Evolutionary conservation across 768 basidiomycete genomes (phyloP), one percentile per base, ranked within the genome.

Genomic region (Russula sp.): DNA sequence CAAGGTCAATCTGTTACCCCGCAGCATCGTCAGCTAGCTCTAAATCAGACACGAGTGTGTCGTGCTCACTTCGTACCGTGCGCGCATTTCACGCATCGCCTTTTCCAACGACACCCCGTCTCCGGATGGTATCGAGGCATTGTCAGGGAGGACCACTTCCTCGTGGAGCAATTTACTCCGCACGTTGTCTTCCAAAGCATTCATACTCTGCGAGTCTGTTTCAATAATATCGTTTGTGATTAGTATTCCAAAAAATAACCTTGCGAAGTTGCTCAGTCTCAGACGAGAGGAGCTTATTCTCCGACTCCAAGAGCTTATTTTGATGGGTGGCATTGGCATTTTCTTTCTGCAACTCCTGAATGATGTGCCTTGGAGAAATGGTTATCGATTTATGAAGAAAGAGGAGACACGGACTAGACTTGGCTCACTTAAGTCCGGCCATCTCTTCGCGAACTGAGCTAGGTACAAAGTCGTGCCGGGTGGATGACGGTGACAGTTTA

Each of bases 311-410:
- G n/a, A 86, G 70, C 68, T 87, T 85, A 70, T 83, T 84, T 62
- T 81, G 81, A 63, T 90, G 87, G 7, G 79, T 73, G 1, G 81
- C 71, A 29, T 78, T 74, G 3, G 83, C 70, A 67, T 84, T 90
- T 73, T 97, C 94, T 67, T 88, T 87, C 69, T 90, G 89, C 43
- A 97, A 77, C 67, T 93, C 89, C 70, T 91, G 87, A 22, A 97
- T 84, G 68, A 97, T 91, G 68, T 92, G 87, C 73, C 90, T 63
- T 63, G 34, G 34, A 42, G n/a, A 57, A 20, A 63, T 91, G 63
- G 1, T 18, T 56, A 53, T 10, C 48, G 29, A 50, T 60, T 16
- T 32, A 58, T 53, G 11, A 54, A 13, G 45, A 7, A 43, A 56
- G 18, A 38, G 7, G 46, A 35, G 13, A 32, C 22, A n/a, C 34